phyloP scores from a whole-genome alignment of 164 flowering plant species.

The Vitis amurensis region DNA sequence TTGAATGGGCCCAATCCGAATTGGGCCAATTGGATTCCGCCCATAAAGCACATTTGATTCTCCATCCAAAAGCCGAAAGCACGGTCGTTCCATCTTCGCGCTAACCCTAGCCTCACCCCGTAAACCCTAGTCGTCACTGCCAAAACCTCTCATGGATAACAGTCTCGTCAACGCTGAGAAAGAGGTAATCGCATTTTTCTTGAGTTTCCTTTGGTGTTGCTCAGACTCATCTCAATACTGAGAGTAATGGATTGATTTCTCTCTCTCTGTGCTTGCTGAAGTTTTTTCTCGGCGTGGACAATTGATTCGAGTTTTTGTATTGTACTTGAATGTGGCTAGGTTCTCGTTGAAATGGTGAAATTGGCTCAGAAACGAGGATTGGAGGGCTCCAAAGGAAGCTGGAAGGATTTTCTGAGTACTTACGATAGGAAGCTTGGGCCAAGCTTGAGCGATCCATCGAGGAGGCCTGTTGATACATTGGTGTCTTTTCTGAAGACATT shows the following conservation, averaged over 20 bases:
- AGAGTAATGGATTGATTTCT: neutral
- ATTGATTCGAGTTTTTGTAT: neutral
- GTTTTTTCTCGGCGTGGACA: neutral
- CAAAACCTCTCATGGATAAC: slow-evolving; percentile 19
- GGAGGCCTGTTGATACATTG: slow-evolving; percentile 53
- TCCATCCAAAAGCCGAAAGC: too few species aligned
- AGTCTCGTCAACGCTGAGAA: slow-evolving; percentile 20
- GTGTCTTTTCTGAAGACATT: slow-evolving; percentile 71
- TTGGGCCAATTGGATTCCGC: too few species aligned
- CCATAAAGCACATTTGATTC: too few species aligned
- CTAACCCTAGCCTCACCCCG: neutral
- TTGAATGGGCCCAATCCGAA: too few species aligned
- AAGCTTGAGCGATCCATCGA: slow-evolving; percentile 68
- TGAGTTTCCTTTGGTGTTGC: too few species aligned
- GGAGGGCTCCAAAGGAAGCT: slow-evolving; percentile 64
- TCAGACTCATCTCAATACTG: neutral
- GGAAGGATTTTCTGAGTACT: slow-evolving; percentile 70
- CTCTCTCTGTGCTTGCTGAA: neutral
- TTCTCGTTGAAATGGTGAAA: slow-evolving; percentile 70
- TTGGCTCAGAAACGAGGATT: slow-evolving; percentile 60
- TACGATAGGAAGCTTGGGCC: slow-evolving; percentile 63
- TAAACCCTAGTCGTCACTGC: neutral
- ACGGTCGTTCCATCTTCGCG: too few species aligned
- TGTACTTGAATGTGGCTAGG: slow-evolving; percentile 26
- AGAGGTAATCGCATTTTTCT: slow-evolving; percentile 10